Base-by-base conservation (phyloP, 2,329 filamentous ascomycete genomes). In the Botryotinia globosa region DNA sequence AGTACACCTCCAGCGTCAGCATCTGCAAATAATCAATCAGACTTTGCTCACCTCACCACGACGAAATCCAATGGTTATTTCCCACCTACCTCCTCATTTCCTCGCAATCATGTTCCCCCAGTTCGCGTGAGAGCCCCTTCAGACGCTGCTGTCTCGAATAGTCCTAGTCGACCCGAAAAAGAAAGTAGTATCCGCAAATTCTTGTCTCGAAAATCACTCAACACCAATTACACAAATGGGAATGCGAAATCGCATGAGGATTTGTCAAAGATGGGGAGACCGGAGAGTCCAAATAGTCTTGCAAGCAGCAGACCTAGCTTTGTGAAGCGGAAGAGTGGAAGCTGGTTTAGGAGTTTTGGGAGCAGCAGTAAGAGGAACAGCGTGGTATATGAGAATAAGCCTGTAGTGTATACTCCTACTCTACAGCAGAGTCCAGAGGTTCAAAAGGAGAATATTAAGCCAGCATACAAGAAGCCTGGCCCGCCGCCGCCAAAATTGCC, bases 111-210 rank as follows among this genome's bases (percentile, higher is more conserved):
- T 61, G 12, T 22, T 45, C 54, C 54, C 14, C 44, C 48, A 37
- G 12, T 71, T 25, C 69, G 59, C 59, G 34, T 39, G 44, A 63
- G 39, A 34, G n/a, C 66, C 39, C 42, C 72, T 32, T 56, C 68
- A 18, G 42, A 68, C 63, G 42, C 67, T 71, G 77, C 77, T n/a
- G 70, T 75, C 16, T 79, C 80, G 6, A 51, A 66, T 16, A 42
- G 10, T 37, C 69, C 69, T 22, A 75, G 75, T 9, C 48, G 65
- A 29, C 62, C 74, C 42, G 79, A 75, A 58, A 75, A 78, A 73
- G 79, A 80, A n/a, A 79, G 79, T 73, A 81, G 80, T 72, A 81
- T 82, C 74, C 80, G 81, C 62, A 76, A 79, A 22, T 82, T 82
- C 72, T 76, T 82, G 12, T 81, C 80, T 70, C 77, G 81, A 48